Evolutionary conservation across 352 stramenopile species (phyloP), one percentile per base, ranked within the genome.

Genomic region (Phytophthora uliginosa): DNA sequence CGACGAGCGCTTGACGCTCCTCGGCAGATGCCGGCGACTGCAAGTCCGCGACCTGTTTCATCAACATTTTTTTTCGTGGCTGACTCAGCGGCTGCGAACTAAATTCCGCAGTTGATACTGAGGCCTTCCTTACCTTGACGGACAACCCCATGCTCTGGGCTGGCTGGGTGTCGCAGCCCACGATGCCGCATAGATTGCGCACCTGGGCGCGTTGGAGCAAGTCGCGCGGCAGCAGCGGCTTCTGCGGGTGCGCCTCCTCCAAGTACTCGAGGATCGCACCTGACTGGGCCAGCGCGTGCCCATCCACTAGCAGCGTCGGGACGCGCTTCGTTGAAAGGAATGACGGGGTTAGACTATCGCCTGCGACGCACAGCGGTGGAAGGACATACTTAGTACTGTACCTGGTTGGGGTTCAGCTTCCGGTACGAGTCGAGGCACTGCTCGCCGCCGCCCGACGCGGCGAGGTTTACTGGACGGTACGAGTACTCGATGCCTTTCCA

Each of bases 241-340:
- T 74, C 65, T 86, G 67, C 1, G 91, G 78, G 71, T 91, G 95
- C 10, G 87, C 89, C 59, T 93, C 83, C 45, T 98, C 94, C 24
- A 99, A 77, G 75, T 98, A 98, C 70, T 98, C 93, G 63, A 99
- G 85, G 59, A 98, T 99, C 7, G 94, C 91, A 31, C 93, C 70
- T 5, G 90, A 98, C 75, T 98, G 94, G 28, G 87, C 88, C 20
- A 94, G 72, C 42, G 79, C 67, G 31, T 85, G 82, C 31, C 87
- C 83, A 26, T 94, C 86, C 67, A 95, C 97, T 76, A 95, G 77
- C 20, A 99, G 76, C 40, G 86, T 71, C 4, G 96, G 94, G 24
- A 94, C 59, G 34, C 87, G 85, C 81, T 92, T 54, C 10, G 54
- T 13, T n/a, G 54, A 15, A 61, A 9, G 50, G 56, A 45, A 50